Evolutionary conservation across 2,329 filamentous ascomycete genomes (phyloP).

Genomic region (Colletotrichum viniferum): DNA sequence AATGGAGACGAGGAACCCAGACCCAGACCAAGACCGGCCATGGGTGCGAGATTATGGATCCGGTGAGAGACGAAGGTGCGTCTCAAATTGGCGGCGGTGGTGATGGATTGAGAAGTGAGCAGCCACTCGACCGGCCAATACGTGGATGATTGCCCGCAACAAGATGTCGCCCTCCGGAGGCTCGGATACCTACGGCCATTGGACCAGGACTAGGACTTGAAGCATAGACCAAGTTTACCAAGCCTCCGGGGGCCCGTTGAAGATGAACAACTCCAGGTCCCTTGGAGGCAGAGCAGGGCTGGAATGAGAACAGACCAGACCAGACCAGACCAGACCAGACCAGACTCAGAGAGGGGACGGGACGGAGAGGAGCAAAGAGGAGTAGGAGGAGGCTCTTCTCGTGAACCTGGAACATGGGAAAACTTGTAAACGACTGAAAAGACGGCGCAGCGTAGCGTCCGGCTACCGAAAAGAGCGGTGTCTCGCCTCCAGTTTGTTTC

Average conservation of each 20-base stretch:
- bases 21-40: constrained; percentile 10
- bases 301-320: not conserved
- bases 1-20: constrained; percentile 16
- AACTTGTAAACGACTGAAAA: not conserved
- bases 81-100: constrained; percentile 14
- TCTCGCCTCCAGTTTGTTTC: constrained; percentile 18
- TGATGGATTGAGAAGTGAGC: constrained; percentile 21
- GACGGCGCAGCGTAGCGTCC: not conserved
- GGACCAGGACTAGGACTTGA: not conserved
- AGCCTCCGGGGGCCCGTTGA: not conserved
- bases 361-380: not conserved
- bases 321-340: not conserved
- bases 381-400: constrained; percentile 13
- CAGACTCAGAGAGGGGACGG: not conserved
- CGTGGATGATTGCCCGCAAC: not conserved
- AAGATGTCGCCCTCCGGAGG: not conserved
- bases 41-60: constrained; percentile 21
- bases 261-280: not conserved
- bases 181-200: not conserved
- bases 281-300: not conserved
- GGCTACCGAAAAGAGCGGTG: constrained; percentile 11
- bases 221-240: constrained; percentile 13
- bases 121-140: constrained; percentile 11
- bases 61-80: constrained; percentile 22
- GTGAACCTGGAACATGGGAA: constrained; percentile 7